Base-by-base conservation (phyloP, 768 basidiomycete species). In the Phlegmacium glaucopus region DNA sequence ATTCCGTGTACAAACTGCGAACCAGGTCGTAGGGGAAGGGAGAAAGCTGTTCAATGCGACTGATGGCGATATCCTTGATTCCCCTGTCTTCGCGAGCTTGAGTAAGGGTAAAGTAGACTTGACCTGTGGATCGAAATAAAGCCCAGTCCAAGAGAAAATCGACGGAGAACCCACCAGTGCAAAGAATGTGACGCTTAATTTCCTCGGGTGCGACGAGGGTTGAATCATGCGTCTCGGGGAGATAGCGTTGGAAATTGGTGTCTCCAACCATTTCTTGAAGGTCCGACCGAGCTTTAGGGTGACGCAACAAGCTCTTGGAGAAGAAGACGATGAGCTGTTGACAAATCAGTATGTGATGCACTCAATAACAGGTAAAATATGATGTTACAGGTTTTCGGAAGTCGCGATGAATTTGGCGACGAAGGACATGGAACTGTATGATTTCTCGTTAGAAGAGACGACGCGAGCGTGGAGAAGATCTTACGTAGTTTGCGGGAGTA, bases 11-110 rank as follows among this genome's bases (percentile, higher is more conserved):
- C 46, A 34, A 27, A 43, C 7, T 5, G 71, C 82, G 30, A 60
- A 94, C 88, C 43, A 94, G 70, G 58, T 98, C 95, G 62, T 98
- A 97, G 41, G 96, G 96, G 80, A 99, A 91, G 1, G 96, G 96
- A 22, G 93, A 94, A 46, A 98, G 61, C 69, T 99, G 96, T 65
- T 99, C 96, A 37, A 99, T 65, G 41, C 96, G 77, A 57, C 91
- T 94, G 61, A 99, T 96, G 18, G 87, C 95, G 54, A 99, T 78
- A 63, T 98, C 89, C 52, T 87, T 91, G 71, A 95, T 85, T 16
- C 91, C 92, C 51, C 82, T 83, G 36, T 88, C 87, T 64, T 95
- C 90, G 48, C 96, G 88, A 60, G 96, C 94, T 59, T 89, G 83
- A 18, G 94, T 64, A 35, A 99, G 79, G 26, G 89, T 77, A 60